Percentiles rank a stretch among this genome's conserved stretches.
Evolutionary conservation across 371 early-diverging fungal genomes (phyloP).

Genomic region (Polyrhizophydium stewartii): DNA sequence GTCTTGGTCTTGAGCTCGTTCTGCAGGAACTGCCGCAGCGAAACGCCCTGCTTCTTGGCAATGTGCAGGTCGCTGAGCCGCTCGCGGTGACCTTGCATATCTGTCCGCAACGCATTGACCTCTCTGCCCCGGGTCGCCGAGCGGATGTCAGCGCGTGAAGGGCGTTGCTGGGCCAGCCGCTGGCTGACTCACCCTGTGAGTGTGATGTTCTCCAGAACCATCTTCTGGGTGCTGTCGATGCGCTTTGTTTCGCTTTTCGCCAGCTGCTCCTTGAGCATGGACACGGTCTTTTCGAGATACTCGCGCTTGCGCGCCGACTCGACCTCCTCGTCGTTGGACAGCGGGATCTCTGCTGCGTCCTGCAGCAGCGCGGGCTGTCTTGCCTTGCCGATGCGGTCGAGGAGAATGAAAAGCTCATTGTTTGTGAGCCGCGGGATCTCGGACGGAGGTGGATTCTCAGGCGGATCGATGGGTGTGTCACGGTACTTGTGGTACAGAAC

Average conservation of each 20-base stretch:
- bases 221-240: slow-evolving; percentile 29
- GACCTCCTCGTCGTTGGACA: slow-evolving; percentile 12
- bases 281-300: slow-evolving; percentile 31
- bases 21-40: not conserved
- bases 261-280: slow-evolving; percentile 7
- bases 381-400: not conserved
- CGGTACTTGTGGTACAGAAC: slow-evolving; percentile 1
- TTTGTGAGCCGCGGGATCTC: not conserved
- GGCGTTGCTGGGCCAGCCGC: not conserved
- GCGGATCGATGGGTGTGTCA: slow-evolving; percentile 1
- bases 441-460: slow-evolving; percentile 1
- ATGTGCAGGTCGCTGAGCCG: not conserved
- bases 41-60: not conserved
- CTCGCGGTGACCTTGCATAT: slow-evolving; percentile 8
- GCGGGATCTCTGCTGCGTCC: not conserved
- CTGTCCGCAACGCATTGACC: slow-evolving; percentile 28
- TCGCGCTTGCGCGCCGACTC: slow-evolving; percentile 29
- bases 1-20: not conserved
- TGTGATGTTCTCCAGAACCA: slow-evolving; percentile 33
- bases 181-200: slow-evolving; percentile 21
- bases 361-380: not conserved
- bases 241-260: slow-evolving; percentile 9
- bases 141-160: not conserved
- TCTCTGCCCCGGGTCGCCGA: slow-evolving; percentile 10
- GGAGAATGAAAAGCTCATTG: not conserved